Percentiles rank a stretch among this genome's conserved stretches.
phyloP scores from a whole-genome alignment of 768 basidiomycete genomes.

The Tylopilus rubrobrunneus region DNA sequence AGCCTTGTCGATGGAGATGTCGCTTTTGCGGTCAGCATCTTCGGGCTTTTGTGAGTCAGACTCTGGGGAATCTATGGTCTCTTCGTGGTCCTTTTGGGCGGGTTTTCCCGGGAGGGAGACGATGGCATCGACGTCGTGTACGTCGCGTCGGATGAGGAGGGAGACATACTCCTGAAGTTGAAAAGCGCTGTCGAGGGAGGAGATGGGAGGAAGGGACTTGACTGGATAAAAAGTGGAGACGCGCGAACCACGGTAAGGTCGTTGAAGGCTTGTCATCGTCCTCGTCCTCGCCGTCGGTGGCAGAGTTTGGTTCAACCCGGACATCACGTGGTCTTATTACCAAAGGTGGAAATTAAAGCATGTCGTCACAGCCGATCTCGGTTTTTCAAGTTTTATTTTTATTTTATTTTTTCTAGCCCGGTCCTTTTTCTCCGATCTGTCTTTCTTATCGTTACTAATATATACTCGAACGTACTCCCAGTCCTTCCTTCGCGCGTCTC shows the following conservation, averaged over 20 bases:
- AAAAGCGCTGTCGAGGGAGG: slow-evolving; percentile 85
- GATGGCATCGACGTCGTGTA: slow-evolving; percentile 83
- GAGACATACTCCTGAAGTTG: slow-evolving; percentile 95
- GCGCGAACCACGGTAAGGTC: slow-evolving; percentile 72
- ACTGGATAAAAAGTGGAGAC: slow-evolving; percentile 79
- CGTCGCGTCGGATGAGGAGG: slow-evolving; percentile 77
- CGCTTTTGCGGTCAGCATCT: slow-evolving; percentile 33
- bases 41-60: slow-evolving; percentile 30
- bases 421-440: slow-evolving; percentile 2
- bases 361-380: neutral
- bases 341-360: slow-evolving; percentile 1
- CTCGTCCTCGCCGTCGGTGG: neutral
- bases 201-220: slow-evolving; percentile 62
- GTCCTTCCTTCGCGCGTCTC: slow-evolving; percentile 2
- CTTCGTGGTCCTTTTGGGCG: slow-evolving; percentile 24
- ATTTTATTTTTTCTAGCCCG: neutral
- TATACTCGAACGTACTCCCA: neutral
- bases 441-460: neutral
- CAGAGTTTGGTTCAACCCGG: too few relatives aligned
- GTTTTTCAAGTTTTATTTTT: neutral
- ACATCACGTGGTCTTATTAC: slow-evolving; percentile 16
- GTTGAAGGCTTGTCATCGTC: slow-evolving; percentile 38
- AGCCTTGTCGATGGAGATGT: slow-evolving; percentile 68
- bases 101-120: slow-evolving; percentile 65
- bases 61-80: slow-evolving; percentile 24